phyloP scores from a whole-genome alignment of 129 eudicot genomes.

The Flaveria robusta region DNA sequence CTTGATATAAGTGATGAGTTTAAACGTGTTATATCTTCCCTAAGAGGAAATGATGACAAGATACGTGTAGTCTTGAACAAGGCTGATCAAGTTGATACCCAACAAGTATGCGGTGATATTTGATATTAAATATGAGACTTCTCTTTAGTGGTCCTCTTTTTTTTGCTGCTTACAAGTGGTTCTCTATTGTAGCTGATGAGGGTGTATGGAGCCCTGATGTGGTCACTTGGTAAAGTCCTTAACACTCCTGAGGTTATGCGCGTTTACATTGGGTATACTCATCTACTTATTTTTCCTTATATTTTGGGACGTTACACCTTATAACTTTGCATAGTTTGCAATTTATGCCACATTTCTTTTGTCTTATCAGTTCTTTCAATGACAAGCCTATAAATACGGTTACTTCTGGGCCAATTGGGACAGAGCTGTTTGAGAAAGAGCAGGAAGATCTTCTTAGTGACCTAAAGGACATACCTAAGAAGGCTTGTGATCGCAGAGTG shows the following conservation, averaged over 20 bases:
- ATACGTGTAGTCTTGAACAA: conserved; percentile 94
- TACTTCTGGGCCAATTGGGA: conserved; percentile 79
- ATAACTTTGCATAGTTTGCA: conserved; percentile 3
- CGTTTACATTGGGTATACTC: conserved; percentile 86
- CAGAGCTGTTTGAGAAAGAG: conserved; percentile 89
- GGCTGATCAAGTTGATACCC: conserved; percentile 99
- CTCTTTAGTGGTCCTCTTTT: not conserved
- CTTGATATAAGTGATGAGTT: conserved; percentile 97
- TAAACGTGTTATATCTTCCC: conserved; percentile 83
- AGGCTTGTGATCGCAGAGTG: conserved; percentile 98
- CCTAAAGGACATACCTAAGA: conserved; percentile 90
- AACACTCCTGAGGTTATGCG: conserved; percentile 94
- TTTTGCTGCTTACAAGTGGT: conserved; percentile 9
- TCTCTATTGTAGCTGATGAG: conserved; percentile 74
- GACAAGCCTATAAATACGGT: conserved; percentile 81
- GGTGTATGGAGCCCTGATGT: conserved; percentile 96
- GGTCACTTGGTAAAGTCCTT: conserved; percentile 98
- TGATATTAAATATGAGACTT: not conserved
- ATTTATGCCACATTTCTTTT: not conserved
- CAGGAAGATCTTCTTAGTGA: conserved; percentile 92
- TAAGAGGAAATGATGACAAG: conserved; percentile 95
- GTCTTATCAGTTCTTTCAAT: conserved; percentile 66
- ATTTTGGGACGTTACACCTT: not conserved
- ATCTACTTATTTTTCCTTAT: not conserved
- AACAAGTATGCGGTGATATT: conserved; percentile 57